These are phyloP conservation scores for Anisodus acutangulus DNA, from an alignment of 257 asterid genomes.

Conservation along the genomic window DNA sequence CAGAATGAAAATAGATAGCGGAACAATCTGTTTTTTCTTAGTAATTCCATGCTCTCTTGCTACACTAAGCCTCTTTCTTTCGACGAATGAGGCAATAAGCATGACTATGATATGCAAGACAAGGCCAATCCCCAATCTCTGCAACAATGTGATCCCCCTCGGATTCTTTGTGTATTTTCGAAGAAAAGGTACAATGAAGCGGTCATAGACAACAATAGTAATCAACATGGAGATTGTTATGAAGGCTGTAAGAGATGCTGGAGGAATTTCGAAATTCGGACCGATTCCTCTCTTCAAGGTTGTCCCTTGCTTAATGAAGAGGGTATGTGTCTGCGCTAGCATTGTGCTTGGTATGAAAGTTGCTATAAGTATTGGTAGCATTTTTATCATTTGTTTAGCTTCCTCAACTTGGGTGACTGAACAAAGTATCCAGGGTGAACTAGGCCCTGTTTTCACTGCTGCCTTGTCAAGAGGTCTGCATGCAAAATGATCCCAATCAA, in stretches of 20 bases:
- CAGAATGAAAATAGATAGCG: constrained; percentile 65
- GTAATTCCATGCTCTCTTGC: constrained; percentile 46
- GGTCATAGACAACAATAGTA: constrained; percentile 58
- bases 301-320: constrained; percentile 76
- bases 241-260: constrained; percentile 69
- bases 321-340: constrained; percentile 58
- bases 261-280: constrained; percentile 60
- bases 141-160: constrained; percentile 63
- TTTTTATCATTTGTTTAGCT: constrained; percentile 73
- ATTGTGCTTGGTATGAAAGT: constrained; percentile 72
- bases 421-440: constrained; percentile 54
- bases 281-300: constrained; percentile 57
- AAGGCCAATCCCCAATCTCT: constrained; percentile 68
- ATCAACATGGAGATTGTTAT: constrained; percentile 66
- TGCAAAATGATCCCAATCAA: not conserved
- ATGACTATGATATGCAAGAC: constrained; percentile 55
- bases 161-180: constrained; percentile 64
- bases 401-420: constrained; percentile 79
- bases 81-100: constrained; percentile 51
- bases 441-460: constrained; percentile 44
- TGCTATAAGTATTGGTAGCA: constrained; percentile 65
- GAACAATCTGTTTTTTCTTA: constrained; percentile 45
- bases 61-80: constrained; percentile 51
- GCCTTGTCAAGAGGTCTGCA: constrained; percentile 70
- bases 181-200: constrained; percentile 50